phyloP scores from a whole-genome alignment of 2,329 filamentous ascomycete genomes.

The Botryotinia convoluta region DNA sequence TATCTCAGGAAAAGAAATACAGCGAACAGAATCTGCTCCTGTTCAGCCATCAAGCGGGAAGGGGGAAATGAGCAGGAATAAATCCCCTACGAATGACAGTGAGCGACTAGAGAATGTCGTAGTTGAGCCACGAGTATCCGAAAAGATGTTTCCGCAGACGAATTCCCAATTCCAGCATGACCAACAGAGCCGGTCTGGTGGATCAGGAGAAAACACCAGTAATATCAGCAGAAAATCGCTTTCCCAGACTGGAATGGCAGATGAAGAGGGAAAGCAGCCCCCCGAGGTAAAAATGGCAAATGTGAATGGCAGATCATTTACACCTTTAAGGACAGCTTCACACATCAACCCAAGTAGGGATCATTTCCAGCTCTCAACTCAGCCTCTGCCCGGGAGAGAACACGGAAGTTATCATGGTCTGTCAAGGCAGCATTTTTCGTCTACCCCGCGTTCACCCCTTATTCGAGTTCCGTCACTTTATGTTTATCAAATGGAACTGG shows the following conservation, averaged over 20 bases:
- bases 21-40: constrained; percentile 10
- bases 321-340: neutral
- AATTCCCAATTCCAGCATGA: neutral
- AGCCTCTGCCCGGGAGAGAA: neutral
- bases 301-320: neutral
- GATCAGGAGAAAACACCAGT: neutral
- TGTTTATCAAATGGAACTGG: constrained; percentile 7
- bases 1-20: neutral
- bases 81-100: no score
- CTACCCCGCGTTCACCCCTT: constrained; percentile 9
- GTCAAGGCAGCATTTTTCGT: neutral
- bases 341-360: neutral
- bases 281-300: no score
- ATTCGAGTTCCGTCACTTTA: constrained; percentile 11
- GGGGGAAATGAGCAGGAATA: neutral
- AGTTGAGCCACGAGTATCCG: neutral
- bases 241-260: neutral
- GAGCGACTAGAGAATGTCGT: neutral
- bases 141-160: neutral
- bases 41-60: neutral
- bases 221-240: neutral
- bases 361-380: neutral
- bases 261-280: neutral
- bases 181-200: neutral
- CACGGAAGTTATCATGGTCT: neutral